A percentile compares a stretch with the other conserved stretches of the same genome.
Evolutionary conservation across 257 asterid genomes (phyloP).

Genomic region (Jacaranda mimosifolia): DNA sequence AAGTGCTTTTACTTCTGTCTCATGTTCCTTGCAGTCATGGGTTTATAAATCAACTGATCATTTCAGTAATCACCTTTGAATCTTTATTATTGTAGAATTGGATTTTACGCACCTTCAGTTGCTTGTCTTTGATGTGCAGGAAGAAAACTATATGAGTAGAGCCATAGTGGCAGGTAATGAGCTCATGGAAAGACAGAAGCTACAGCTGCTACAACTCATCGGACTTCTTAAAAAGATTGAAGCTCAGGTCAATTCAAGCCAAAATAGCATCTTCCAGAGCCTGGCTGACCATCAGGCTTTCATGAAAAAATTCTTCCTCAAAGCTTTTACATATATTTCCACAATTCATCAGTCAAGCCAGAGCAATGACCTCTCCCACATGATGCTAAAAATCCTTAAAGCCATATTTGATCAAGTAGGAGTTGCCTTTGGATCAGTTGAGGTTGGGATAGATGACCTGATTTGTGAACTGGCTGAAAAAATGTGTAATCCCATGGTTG

Average conservation of each 20-base stretch:
- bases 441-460: slow-evolving; percentile 69
- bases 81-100: not conserved
- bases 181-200: slow-evolving; percentile 63
- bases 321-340: slow-evolving; percentile 61
- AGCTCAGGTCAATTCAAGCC: slow-evolving; percentile 70
- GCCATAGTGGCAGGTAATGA: slow-evolving; percentile 65
- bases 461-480: slow-evolving; percentile 57
- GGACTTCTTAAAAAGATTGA: slow-evolving; percentile 66
- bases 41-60: slow-evolving; percentile 19
- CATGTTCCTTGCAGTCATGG: slow-evolving; percentile 7
- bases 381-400: slow-evolving; percentile 62
- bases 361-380: slow-evolving; percentile 43
- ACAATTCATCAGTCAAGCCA: slow-evolving; percentile 52
- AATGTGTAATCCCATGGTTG: slow-evolving; percentile 80
- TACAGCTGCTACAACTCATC: slow-evolving; percentile 64
- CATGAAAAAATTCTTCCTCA: slow-evolving; percentile 54
- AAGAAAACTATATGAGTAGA: slow-evolving; percentile 47
- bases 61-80: not conserved
- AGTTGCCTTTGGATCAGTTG: slow-evolving; percentile 68
- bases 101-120: not conserved
- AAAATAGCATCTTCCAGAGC: slow-evolving; percentile 59
- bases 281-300: slow-evolving; percentile 55
- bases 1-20: slow-evolving; percentile 20
- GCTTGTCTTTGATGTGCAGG: slow-evolving; percentile 45
- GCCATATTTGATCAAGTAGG: slow-evolving; percentile 53